Conservation (phyloP, 140 eudicot genomes). For the Ambrosia hybrid region DNA sequence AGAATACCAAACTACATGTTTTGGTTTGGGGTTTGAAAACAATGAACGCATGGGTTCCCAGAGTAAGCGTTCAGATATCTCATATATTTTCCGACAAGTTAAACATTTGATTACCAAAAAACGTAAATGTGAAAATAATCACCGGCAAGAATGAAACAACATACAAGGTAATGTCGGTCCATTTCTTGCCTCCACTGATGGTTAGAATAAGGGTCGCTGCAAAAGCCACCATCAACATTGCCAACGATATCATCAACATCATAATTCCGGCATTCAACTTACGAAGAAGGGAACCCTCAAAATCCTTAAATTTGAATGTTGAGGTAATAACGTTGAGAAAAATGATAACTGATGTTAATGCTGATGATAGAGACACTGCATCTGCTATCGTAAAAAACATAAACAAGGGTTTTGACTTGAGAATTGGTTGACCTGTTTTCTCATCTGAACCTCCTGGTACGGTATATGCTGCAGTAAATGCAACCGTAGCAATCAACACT, state of each 20-base stretch:
- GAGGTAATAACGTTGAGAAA: slow-evolving; percentile 39
- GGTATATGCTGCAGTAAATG: slow-evolving; percentile 46
- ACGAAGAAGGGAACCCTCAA: slow-evolving; percentile 22
- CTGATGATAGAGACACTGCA: slow-evolving; percentile 36
- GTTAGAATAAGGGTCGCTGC: slow-evolving; percentile 35
- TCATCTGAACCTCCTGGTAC: slow-evolving; percentile 38
- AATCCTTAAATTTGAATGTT: slow-evolving; percentile 27
- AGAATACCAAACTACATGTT: slow-evolving; percentile 26
- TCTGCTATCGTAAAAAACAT: neutral
- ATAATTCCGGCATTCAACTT: slow-evolving; percentile 22
- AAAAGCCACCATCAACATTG: slow-evolving; percentile 44
- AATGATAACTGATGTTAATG: slow-evolving; percentile 37
- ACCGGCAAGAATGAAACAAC: slow-evolving; percentile 39
- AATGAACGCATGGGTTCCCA: neutral
- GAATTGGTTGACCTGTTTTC: slow-evolving; percentile 26
- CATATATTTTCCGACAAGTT: neutral
- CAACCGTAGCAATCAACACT: slow-evolving; percentile 46
- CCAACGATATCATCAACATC: slow-evolving; percentile 32
- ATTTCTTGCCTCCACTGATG: slow-evolving; percentile 13
- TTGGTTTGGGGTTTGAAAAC: neutral
- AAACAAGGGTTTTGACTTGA: slow-evolving; percentile 18
- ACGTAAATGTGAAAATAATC: slow-evolving; percentile 7
- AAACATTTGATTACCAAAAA: neutral
- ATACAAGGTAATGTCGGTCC: slow-evolving; percentile 9
- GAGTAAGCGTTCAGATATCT: neutral